Evolutionary conservation across 495 filamentous ascomycete genomes (phyloP).

Genomic region (Annulohypoxylon moriforme): DNA sequence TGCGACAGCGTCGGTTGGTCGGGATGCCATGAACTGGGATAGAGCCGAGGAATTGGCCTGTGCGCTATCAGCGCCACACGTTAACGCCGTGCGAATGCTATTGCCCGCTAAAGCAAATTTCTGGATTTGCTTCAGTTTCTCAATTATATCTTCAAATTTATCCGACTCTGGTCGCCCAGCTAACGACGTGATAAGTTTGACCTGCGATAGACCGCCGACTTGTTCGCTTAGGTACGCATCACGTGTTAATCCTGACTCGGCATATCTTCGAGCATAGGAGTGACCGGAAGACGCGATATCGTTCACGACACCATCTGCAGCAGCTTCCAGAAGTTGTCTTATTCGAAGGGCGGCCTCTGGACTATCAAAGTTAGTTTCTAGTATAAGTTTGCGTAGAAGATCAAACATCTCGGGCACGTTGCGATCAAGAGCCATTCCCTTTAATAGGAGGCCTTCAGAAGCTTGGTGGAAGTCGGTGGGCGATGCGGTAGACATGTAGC

Average conservation of each 20-base stretch:
- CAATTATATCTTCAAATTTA: conserved; percentile 77
- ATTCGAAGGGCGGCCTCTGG: conserved; percentile 83
- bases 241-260: conserved; percentile 79
- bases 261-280: conserved; percentile 82
- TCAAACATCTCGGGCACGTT: conserved; percentile 94
- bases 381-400: conserved; percentile 78
- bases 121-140: conserved; percentile 89
- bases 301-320: conserved; percentile 91
- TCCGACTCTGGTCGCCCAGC: conserved; percentile 66
- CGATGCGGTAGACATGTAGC: conserved; percentile 79
- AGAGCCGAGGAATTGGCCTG: conserved; percentile 77
- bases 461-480: conserved; percentile 75
- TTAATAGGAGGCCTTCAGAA: conserved; percentile 83
- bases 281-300: conserved; percentile 89
- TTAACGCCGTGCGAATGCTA: conserved; percentile 81
- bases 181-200: conserved; percentile 80
- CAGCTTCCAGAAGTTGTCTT: conserved; percentile 82
- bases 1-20: conserved; percentile 60
- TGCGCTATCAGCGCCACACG: conserved; percentile 79
- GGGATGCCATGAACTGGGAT: conserved; percentile 72
- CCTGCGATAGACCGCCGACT: conserved; percentile 84
- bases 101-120: conserved; percentile 72
- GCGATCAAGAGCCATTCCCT: conserved; percentile 85
- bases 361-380: conserved; percentile 89
- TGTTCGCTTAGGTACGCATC: conserved; percentile 80